Evolutionary conservation across 495 filamentous ascomycete species (phyloP).

Genomic region (Annulohypoxylon stygium): DNA sequence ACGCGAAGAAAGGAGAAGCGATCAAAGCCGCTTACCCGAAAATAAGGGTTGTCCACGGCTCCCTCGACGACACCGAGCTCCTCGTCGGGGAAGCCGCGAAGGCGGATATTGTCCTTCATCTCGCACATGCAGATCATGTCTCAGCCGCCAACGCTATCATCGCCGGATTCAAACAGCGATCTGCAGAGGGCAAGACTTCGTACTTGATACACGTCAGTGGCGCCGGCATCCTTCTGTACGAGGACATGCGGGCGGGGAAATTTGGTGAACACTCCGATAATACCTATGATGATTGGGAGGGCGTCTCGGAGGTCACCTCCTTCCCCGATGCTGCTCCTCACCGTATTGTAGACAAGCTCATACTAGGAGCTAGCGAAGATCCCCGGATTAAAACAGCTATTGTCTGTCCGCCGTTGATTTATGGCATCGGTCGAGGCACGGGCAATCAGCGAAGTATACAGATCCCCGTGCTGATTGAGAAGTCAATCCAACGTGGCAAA

Average conservation of each 20-base stretch:
- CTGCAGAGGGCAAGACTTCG: slow-evolving; percentile 1
- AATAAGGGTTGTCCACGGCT: not conserved
- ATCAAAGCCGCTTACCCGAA: not conserved
- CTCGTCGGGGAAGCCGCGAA: not conserved
- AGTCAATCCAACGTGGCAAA: not conserved
- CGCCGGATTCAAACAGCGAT: slow-evolving; percentile 1
- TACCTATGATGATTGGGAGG: not conserved
- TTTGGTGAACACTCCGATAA: not conserved
- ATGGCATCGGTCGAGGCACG: not conserved
- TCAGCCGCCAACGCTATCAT: slow-evolving; percentile 1
- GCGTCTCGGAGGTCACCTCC: not conserved
- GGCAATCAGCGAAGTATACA: not conserved
- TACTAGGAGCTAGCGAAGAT: not conserved
- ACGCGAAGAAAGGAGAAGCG: slow-evolving; percentile 1
- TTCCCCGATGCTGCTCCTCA: not conserved
- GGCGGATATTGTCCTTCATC: slow-evolving; percentile 1
- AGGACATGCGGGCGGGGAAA: not conserved
- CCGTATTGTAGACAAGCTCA: not conserved
- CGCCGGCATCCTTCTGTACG: not conserved
- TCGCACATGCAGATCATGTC: slow-evolving; percentile 5
- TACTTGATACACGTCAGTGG: not conserved
- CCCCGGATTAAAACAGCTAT: not conserved
- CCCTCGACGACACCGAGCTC: slow-evolving; percentile 6
- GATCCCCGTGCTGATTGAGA: not conserved
- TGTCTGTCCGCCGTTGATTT: not conserved